Conservation (phyloP, 2,329 filamentous ascomycete species). For the Elsinoe necatrix region DNA sequence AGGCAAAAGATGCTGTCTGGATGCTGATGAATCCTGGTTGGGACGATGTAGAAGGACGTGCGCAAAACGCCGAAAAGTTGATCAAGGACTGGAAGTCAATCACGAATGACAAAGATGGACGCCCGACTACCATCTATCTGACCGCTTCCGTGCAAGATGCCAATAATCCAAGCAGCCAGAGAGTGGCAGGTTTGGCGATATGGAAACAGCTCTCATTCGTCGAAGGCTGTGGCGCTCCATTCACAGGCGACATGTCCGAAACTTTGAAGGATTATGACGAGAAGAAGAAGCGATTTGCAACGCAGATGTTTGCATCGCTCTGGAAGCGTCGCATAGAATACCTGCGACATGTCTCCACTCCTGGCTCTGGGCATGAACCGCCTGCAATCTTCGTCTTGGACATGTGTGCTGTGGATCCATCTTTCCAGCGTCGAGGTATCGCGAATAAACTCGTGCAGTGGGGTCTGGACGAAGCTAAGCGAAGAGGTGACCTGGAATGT, state of each 20-base stretch:
- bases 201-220: conserved; percentile 48
- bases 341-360: conserved; percentile 34
- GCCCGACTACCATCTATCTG: conserved; percentile 45
- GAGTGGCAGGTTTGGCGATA: conserved; percentile 46
- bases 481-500: conserved; percentile 28
- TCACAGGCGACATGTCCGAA: conserved; percentile 39
- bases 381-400: conserved; percentile 46
- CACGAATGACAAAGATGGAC: conserved; percentile 37
- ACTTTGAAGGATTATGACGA: conserved; percentile 35
- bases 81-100: conserved; percentile 36
- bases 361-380: conserved; percentile 20
- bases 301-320: conserved; percentile 40
- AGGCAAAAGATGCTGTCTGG: conserved; percentile 46
- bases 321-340: conserved; percentile 37
- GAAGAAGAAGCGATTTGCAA: conserved; percentile 39
- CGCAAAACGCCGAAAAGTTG: conserved; percentile 32
- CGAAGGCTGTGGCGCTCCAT: neutral
- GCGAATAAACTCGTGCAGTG: conserved; percentile 29
- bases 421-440: conserved; percentile 41
- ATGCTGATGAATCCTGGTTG: conserved; percentile 46
- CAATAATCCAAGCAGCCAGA: conserved; percentile 22
- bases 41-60: conserved; percentile 42
- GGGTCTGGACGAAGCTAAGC: conserved; percentile 30
- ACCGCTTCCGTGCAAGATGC: conserved; percentile 43
- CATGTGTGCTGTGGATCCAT: conserved; percentile 46